These are phyloP conservation scores for Fusarium clavum DNA, from an alignment of 2,329 filamentous ascomycete genomes.

Conservation along the genomic window DNA sequence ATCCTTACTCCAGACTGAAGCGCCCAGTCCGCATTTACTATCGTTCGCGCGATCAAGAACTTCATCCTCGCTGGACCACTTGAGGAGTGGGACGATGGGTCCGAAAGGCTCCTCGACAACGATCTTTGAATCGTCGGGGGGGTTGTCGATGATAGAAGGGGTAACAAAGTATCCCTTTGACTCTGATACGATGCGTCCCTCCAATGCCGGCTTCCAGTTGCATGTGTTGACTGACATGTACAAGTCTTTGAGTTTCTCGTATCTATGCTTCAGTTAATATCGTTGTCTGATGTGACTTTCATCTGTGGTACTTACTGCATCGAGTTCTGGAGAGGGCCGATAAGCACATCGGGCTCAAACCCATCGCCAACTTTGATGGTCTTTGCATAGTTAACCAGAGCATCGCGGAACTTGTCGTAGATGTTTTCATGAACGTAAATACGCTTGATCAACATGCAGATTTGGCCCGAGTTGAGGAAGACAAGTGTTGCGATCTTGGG, in stretches of 20 bases:
- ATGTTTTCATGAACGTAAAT: conserved; percentile 69
- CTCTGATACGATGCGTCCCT: not conserved
- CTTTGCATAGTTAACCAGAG: not conserved
- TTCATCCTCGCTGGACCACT: conserved; percentile 5
- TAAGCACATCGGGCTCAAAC: not conserved
- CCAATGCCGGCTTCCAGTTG: not conserved
- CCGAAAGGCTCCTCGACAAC: not conserved
- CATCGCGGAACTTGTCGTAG: conserved; percentile 64
- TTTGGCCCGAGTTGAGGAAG: not conserved
- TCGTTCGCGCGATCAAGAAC: not conserved
- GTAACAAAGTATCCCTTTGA: conserved; percentile 1
- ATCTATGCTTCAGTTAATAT: not conserved
- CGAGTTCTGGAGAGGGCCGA: not conserved
- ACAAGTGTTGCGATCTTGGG: not conserved
- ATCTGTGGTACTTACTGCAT: not conserved
- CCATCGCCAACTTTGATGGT: not conserved
- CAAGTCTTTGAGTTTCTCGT: not conserved
- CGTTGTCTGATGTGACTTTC: not conserved
- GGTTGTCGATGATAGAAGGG: not conserved
- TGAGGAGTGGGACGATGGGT: not conserved
- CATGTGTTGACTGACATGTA: not conserved
- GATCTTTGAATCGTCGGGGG: not conserved
- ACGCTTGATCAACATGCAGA: not conserved
- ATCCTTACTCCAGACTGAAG: conserved; percentile 61
- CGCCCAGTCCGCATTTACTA: conserved; percentile 50